Evolutionary conservation across 2,329 filamentous ascomycete species (phyloP), one percentile per base, ranked within the genome.

Genomic region (Exophiala lecanii-corni): DNA sequence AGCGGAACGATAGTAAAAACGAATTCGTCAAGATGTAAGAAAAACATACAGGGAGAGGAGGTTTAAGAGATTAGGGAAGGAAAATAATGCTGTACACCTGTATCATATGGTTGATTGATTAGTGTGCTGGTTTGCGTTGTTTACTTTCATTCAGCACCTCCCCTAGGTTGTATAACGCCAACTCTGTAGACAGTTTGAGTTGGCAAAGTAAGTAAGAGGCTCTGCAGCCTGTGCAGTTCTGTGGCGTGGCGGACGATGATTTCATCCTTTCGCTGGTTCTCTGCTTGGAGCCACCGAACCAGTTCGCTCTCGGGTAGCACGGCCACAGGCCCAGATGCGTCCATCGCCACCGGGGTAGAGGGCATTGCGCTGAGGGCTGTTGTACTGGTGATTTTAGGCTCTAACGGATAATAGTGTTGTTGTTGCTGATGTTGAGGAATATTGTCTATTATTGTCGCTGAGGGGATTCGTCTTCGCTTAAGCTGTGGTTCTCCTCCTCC

Each of bases 161-260:
- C 28, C 9, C 13, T 30, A 23, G 23, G 12, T 21, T 41, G 38
- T 32, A 19, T 32, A 18, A 16, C 25, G 20, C n/a, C 18, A 15
- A 46, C 33, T 9, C 21, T 26, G 37, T 45, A 53, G 9, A 53
- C 35, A 17, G 41, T 35, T 23, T 48, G 47, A 5, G 44, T 47
- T 31, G 50, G 50, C 47, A 53, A 41, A n/a, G 34, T 20, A 20
- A 32, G 44, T 21, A 53, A 17, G 19, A 53, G 21, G 21, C 34
- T 50, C 21, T 50, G 50, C 10, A 50, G 44, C 26, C 40, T 44
- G n/a, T 41, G 39, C 7, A 53, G 32, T 21, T 53, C 50, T 10
- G 35, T 39, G 15, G 38, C 38, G 23, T 53, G 50, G 10, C 39
- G 39, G 6, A 39, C 37, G 13, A 53, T 50, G n/a, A 43, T 30